Evolutionary conservation across 441 rosid genomes (phyloP), one percentile per base, ranked within the genome.

Genomic region (Populus hybrid): DNA sequence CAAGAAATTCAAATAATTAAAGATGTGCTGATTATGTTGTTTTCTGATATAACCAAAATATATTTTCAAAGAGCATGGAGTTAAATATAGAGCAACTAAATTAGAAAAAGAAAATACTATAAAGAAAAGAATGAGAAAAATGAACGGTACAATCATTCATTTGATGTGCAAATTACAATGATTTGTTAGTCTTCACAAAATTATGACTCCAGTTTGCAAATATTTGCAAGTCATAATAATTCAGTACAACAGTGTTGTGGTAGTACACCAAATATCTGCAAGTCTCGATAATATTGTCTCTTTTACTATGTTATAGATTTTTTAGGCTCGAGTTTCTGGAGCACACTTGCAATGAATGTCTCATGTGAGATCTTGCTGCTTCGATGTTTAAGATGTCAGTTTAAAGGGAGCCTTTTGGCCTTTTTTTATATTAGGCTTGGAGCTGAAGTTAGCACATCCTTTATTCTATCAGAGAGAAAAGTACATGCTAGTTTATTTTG

Each of bases 311-410:
- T 16, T 50, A 50, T 4, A 50, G 59, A 50, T 50, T 4, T 24
- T 50, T 14, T 50, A 14, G 18, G 59, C n/a, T 20, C 16, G 7
- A 21, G 35, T 45, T 56, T 36, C 28, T 31, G 24, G 67, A 33
- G 68, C 63, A 36, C 61, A 53, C 64, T 69, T 77, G 63, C 78
- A 56, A 14, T 42, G 12, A n/a, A 40, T 35, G 53, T 29, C 61
- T 73, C 24, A 18, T 65, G 20, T 61, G 20, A 63, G 65, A 7
- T 42, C 45, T 77, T 74, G 12, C 66, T 59, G 68, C 24, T 42
- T 10, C 1, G 16, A 64, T 61, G 33, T 20, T 38, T 61, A 10
- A 50, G 59, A 50, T 38, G 64, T 42, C 14, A 33, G 74, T 71
- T 72, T 5, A 33, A 65, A 31, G 35, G 24, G 7, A 23, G 50